phyloP scores from a whole-genome alignment of 1,284 basidiomycete genomes.

The Leccinum griseonigrum region DNA sequence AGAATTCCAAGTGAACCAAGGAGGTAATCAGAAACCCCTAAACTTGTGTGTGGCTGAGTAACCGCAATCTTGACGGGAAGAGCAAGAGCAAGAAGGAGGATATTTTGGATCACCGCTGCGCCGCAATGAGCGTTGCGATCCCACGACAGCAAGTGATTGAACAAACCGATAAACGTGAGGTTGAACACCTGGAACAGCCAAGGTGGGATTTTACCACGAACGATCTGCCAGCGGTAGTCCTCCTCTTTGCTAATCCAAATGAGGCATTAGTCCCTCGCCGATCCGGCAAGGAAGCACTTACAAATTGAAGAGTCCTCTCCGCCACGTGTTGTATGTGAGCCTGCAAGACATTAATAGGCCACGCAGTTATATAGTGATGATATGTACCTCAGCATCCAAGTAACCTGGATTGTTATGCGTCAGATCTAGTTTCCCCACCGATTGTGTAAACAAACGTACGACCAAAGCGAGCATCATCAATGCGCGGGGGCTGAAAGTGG shows the following conservation, averaged over 20 bases:
- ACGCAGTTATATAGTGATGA: background rate
- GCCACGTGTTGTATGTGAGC: constrained; percentile 80
- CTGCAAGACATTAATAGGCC: constrained; percentile 35
- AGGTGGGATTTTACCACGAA: constrained; percentile 64
- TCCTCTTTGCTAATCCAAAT: constrained; percentile 57
- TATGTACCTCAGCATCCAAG: constrained; percentile 67
- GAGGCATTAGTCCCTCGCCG: background rate
- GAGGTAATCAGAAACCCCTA: constrained; percentile 64
- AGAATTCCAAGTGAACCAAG: constrained; percentile 60
- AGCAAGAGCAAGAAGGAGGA: constrained; percentile 76
- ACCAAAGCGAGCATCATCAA: constrained; percentile 68
- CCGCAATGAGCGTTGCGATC: constrained; percentile 2
- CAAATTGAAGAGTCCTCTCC: constrained; percentile 81
- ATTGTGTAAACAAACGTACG: constrained; percentile 35
- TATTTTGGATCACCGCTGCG: constrained; percentile 69
- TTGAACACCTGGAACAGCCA: constrained; percentile 81
- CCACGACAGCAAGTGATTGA: background rate
- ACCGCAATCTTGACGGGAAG: constrained; percentile 58
- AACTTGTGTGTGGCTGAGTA: constrained; percentile 51
- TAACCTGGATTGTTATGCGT: constrained; percentile 32
- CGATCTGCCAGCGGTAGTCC: constrained; percentile 89
- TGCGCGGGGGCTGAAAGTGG: constrained; percentile 62
- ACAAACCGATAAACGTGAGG: constrained; percentile 73
- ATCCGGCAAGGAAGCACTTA: constrained; percentile 33
- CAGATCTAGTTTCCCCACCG: constrained; percentile 2